phyloP scores from a whole-genome alignment of 2,329 filamentous ascomycete species.

The Capronia epimyces region DNA sequence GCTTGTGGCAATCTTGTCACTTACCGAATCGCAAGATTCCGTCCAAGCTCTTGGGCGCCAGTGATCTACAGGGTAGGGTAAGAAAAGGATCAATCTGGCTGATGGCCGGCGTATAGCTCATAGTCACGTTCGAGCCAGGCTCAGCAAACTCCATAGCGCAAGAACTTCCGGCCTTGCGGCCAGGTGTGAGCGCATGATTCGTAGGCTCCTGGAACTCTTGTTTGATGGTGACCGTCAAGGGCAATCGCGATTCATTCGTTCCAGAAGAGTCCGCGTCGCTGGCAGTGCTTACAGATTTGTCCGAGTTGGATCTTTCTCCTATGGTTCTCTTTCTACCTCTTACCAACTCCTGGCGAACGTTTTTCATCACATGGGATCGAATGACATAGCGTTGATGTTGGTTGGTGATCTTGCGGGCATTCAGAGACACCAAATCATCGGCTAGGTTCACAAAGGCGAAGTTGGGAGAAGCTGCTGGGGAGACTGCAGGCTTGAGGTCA shows the following conservation, averaged over 20 bases:
- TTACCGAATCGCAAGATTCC: conserved; percentile 35
- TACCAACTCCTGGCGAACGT: conserved; percentile 39
- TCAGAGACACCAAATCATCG: conserved; percentile 32
- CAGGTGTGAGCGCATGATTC: background rate
- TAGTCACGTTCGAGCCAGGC: background rate
- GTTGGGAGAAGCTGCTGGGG: conserved; percentile 24
- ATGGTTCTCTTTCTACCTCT: conserved; percentile 37
- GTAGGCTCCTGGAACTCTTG: background rate
- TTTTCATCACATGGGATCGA: conserved; percentile 42
- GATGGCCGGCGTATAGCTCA: conserved; percentile 19
- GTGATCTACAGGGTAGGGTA: conserved; percentile 31
- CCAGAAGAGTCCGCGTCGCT: conserved; percentile 11
- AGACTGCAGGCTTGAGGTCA: conserved; percentile 23
- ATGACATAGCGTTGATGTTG: conserved; percentile 38
- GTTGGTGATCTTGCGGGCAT: conserved; percentile 38
- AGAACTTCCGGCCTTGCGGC: background rate
- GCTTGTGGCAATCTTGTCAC: conserved; percentile 14
- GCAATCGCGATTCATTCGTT: conserved; percentile 8
- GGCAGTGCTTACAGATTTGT: conserved; percentile 4
- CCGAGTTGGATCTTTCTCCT: conserved; percentile 20
- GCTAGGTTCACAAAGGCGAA: conserved; percentile 42
- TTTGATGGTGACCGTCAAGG: conserved; percentile 1
- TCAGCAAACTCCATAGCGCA: background rate
- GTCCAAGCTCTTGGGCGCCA: conserved; percentile 30
- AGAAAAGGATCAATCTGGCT: conserved; percentile 36